Base-by-base conservation (phyloP, 2,329 filamentous ascomycete species). In the Arthroderma sp. region DNA sequence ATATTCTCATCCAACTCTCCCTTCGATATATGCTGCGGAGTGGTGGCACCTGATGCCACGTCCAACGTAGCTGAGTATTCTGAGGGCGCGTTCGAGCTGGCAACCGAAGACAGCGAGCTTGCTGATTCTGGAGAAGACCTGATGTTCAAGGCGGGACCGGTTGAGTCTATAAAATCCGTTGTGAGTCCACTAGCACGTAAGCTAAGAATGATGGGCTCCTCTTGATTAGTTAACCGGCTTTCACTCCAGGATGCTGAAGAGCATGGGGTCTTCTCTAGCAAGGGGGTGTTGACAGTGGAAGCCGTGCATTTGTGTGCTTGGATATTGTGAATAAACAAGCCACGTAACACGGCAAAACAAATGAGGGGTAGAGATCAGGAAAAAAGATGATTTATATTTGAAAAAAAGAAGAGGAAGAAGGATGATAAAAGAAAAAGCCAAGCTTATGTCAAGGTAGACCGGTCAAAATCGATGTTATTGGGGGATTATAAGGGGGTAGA, bases 91-190 rank as follows among this genome's bases (percentile, higher is more conserved):
- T 71, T 74, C 55, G 67, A 60, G 61, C 67, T 71, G 43, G 68
- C 66, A 54, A 74, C 60, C 61, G 68, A 66, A 41, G 73, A 65
- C 64, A 71, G 78, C 61, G 73, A 70, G 62, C 76, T 71, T 52
- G 75, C 76, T 31, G 77, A 78, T 59, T 74, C 71, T 65, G 74
- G 76, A 62, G 78, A 79, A 63, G 74, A 76, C 59, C 76, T 76
- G 64, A 75, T 78, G 63, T 75, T 75, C 62, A 76, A 77, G 64
- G 74, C 76, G 62, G 76, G 80, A 65, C 78, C 79, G 58, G 76
- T 77, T 58, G 76, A 78, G 60, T 79, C 79, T 70, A 82, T 79
- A 56, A 72, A 74, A 72, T 62, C 71, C 75, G 68, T 75, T 71
- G 59, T 80, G 76, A 64, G 80, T 74, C 63, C 75, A 60, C 72